Base-by-base conservation (phyloP, 805 yeast species). In the Pichia pseudocactophila region DNA sequence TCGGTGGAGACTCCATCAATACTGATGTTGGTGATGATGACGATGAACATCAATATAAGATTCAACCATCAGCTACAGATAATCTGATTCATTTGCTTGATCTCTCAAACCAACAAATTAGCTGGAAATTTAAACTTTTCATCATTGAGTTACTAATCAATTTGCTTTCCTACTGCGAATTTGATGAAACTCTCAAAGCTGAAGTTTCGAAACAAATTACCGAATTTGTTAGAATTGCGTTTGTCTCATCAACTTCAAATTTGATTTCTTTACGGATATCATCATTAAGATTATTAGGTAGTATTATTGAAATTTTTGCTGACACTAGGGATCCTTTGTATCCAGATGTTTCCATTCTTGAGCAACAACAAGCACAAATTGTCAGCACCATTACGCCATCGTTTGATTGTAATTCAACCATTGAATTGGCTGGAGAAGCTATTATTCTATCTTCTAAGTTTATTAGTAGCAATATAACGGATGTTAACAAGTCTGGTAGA, bases 281-380 rank as follows among this genome's bases (percentile, higher is more conserved):
- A 18, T 96, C 97, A 1, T 65, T 90, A 26, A 66, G 67, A 13
- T 63, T 90, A 6, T 66, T 92, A 22, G 81, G 80, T 42, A 73
- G 74, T 36, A 68, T 84, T 2, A 65, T 92, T 26, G 70, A 66
- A 8, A 63, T 73, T 1, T 82, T 76, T 59, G 79, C 87, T 0
- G 69, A 70, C 20, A 61, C 78, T 38, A 72, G 67, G 10, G 96
- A 84, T 56, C 87, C 90, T 0, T 71, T 83, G 25, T 81, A 79
- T 51, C 81, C 85, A 0, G 78, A 79, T 3, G 73, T 74, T 13
- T 74, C 90, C 0, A 69, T 88, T 9, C 64, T 90, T 34, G 95
- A 85, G 50, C 97, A 89, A 61, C 95, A 84, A 54, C 96, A 92
- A 54, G 97, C 97, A 0, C 96, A 87, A 52, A 85, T 92, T 9